These are phyloP conservation scores for Trichophyton verrucosum DNA, from an alignment of 2,329 filamentous ascomycete genomes.

Conservation along the genomic window DNA sequence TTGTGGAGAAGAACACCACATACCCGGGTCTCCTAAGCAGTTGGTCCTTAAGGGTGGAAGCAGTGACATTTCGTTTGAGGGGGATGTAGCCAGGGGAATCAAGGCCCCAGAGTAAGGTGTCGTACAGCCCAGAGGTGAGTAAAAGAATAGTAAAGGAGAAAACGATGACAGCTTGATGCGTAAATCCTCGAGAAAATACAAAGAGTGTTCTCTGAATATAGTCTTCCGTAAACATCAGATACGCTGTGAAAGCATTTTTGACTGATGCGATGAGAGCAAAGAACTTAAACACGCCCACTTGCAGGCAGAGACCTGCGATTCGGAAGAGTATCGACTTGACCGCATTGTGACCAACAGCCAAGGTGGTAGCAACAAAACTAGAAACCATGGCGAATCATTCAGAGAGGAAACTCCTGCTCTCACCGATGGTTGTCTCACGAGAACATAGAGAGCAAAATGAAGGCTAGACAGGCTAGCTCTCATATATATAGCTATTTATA, in stretches of 20 bases:
- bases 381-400: slow-evolving; percentile 2
- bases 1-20: slow-evolving; percentile 9
- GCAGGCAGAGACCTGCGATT: slow-evolving; percentile 9
- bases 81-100: slow-evolving; percentile 10
- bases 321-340: slow-evolving; percentile 13
- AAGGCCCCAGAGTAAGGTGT: slow-evolving; percentile 12
- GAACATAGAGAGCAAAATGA: not conserved
- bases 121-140: slow-evolving; percentile 8
- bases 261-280: slow-evolving; percentile 9
- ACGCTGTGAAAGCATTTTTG: slow-evolving; percentile 10
- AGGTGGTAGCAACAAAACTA: slow-evolving; percentile 8
- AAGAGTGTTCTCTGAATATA: slow-evolving; percentile 10
- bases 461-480: not conserved
- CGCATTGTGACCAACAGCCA: slow-evolving; percentile 11
- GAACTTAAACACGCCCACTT: slow-evolving; percentile 10
- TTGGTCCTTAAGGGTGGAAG: slow-evolving; percentile 4
- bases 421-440: not conserved
- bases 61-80: slow-evolving; percentile 6
- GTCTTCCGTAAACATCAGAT: slow-evolving; percentile 12
- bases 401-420: not conserved
- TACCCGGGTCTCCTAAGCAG: slow-evolving; percentile 8
- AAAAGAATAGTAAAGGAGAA: slow-evolving; percentile 9
- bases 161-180: slow-evolving; percentile 8
- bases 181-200: slow-evolving; percentile 10
- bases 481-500: not conserved